Evolutionary conservation across 305 asterid species (phyloP).

Genomic region (Caryopteris hybrid): DNA sequence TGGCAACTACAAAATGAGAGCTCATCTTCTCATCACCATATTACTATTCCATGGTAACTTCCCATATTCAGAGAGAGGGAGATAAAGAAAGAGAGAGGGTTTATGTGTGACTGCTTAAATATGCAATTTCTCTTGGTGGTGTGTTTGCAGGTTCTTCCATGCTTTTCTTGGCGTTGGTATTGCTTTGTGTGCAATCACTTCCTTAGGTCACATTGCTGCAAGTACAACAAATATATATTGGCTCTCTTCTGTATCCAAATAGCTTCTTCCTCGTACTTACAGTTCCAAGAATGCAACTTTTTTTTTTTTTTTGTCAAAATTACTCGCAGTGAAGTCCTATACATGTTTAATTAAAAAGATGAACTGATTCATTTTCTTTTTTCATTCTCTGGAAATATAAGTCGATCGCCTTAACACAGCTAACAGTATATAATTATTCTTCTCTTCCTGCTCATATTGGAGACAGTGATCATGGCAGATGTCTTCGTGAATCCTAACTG

Average conservation of each 20-base stretch:
- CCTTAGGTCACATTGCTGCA: constrained; percentile 58
- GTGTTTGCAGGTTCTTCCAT: constrained; percentile 49
- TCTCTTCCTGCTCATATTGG: constrained; percentile 39
- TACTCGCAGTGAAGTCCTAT: too few species aligned
- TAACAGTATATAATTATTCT: constrained; percentile 38
- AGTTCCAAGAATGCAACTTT: too few species aligned
- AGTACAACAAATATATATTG: constrained; percentile 32
- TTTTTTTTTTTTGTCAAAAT: too few species aligned
- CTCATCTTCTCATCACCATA: constrained; percentile 13
- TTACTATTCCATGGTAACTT: constrained; percentile 41
- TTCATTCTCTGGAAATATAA: neutral
- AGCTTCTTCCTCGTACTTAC: neutral
- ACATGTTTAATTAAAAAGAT: too few species aligned
- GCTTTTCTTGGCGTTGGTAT: constrained; percentile 51
- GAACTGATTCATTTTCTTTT: too few species aligned
- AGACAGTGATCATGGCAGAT: constrained; percentile 36
- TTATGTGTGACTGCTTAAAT: neutral
- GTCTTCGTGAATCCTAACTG: constrained; percentile 38
- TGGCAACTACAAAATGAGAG: constrained; percentile 34
- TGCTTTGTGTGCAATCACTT: constrained; percentile 44
- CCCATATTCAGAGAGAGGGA: too few species aligned
- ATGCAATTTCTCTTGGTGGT: neutral
- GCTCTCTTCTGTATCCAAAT: constrained; percentile 51
- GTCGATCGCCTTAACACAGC: constrained; percentile 35
- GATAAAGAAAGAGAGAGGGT: neutral